Base-by-base conservation (phyloP, 305 asterid species). In the Euphrasia arctica region DNA sequence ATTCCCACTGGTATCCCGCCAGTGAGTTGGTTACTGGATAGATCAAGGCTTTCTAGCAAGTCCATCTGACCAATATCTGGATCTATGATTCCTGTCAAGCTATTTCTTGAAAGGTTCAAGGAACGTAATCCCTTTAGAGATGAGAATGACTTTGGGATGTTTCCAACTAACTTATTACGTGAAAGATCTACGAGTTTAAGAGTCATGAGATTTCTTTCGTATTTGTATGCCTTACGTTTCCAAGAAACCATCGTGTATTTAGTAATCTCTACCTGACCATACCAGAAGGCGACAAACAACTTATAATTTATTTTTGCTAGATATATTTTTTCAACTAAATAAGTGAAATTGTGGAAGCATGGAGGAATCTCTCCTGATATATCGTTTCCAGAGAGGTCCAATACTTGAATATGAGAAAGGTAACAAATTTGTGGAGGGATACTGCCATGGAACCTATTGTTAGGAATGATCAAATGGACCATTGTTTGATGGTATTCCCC, bases 291-390 rank as follows among this genome's bases (percentile, higher is more conserved):
- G 36, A 32, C 4, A 1, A 25, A 25, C 27, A 25, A 25, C 27
- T 25, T 25, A 25, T 25, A 25, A 25, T 25, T 25, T 25, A 25
- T 25, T 25, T 25, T 25, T 25, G 27, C 10, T 12, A 3, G 67
- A 13, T 0, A 0, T 25, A 4, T 68, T 27, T 39, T 73, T 41
- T 62, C 47, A 39, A 50, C 66, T 58, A 80, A 52, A 2, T 49
- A 9, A 42, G 77, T 67, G 28, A 80, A 67, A 51, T 81, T 78
- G 41, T 58, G 41, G 54, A 81, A 65, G 60, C 86, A 81, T 3
- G 31, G 52, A 28, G 78, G 82, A 10, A 81, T 67, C 12, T n/a
- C n/a, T 6, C 82, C 82, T 0, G 77, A 54, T 11, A 81, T 10
- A 8, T 29, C 55, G 55, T 81, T 81, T 8, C 45, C 6, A 2